Percentiles rank a stretch among this genome's conserved stretches.
Conservation (phyloP, 805 yeast genomes). For the Saccharomycopsis babjevae region DNA sequence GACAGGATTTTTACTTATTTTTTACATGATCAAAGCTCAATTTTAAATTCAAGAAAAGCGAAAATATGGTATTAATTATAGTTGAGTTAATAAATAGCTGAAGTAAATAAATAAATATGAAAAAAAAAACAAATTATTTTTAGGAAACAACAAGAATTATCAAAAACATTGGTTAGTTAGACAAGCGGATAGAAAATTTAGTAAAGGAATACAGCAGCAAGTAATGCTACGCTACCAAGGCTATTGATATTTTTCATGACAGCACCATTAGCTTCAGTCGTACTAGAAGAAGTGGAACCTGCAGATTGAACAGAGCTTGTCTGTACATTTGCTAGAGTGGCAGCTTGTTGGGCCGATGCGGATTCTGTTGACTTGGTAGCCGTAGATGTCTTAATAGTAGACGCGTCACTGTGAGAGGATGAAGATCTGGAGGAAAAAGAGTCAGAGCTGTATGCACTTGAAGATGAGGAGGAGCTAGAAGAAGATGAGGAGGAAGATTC, state of each 20-base stretch:
- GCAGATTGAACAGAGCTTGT: neutral
- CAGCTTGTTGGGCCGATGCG: neutral
- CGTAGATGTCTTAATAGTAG: neutral
- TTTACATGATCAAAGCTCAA: too few species aligned
- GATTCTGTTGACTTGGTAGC: neutral
- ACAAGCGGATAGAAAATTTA: neutral
- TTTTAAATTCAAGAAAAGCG: neutral
- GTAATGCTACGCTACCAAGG: neutral
- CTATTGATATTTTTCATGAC: neutral
- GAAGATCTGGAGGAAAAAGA: neutral
- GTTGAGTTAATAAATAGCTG: neutral
- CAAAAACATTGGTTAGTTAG: neutral
- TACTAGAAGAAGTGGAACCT: neutral
- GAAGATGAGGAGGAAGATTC: neutral
- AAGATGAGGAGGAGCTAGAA: neutral
- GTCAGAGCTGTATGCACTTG: too few species aligned
- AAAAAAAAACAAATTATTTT: neutral
- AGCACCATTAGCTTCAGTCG: neutral
- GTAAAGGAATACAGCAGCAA: neutral
- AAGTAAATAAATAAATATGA: neutral
- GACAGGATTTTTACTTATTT: too few species aligned
- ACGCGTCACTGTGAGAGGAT: neutral
- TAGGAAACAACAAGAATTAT: neutral
- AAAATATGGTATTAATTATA: neutral
- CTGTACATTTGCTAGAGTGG: neutral